These are phyloP conservation scores for Manihot esculenta DNA, from an alignment of 441 rosid species.

Conservation along the genomic window DNA sequence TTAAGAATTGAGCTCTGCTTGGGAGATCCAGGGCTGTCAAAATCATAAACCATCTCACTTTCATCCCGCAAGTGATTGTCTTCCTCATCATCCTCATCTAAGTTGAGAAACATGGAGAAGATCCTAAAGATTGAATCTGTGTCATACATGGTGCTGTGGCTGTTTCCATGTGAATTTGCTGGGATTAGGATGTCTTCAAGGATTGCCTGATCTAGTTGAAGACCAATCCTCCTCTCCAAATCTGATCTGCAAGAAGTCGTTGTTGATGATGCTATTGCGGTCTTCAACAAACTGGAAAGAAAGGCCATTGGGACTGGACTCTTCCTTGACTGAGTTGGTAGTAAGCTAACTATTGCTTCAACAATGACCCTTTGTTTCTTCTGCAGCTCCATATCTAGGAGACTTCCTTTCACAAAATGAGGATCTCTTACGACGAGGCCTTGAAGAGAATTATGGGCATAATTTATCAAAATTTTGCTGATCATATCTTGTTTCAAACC, in stretches of 20 bases:
- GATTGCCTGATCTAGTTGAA: constrained; percentile 92
- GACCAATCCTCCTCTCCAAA: constrained; percentile 84
- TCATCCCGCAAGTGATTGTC: constrained; percentile 63
- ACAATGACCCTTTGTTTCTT: constrained; percentile 72
- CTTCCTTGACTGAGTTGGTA: constrained; percentile 86
- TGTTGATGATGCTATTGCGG: constrained; percentile 62
- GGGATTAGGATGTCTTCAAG: constrained; percentile 91
- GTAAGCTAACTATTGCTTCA: constrained; percentile 71
- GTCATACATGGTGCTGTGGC: constrained; percentile 61
- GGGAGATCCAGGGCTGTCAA: constrained; percentile 91
- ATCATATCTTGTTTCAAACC: constrained; percentile 94
- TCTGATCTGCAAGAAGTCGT: constrained; percentile 71
- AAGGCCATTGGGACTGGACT: constrained; percentile 86
- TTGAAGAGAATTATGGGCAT: constrained; percentile 77
- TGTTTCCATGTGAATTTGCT: constrained; percentile 54
- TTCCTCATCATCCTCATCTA: constrained; percentile 77
- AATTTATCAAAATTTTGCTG: constrained; percentile 83
- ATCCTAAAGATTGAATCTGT: constrained; percentile 79
- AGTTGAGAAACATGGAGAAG: constrained; percentile 77
- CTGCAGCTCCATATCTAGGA: constrained; percentile 56
- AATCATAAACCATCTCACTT: constrained; percentile 77
- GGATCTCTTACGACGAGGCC: constrained; percentile 61
- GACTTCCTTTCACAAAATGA: constrained; percentile 56
- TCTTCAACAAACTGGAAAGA: constrained; percentile 82
- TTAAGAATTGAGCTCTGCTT: constrained; percentile 88